Base-by-base conservation (phyloP, 768 basidiomycete genomes). In the Tulasnella sp. region DNA sequence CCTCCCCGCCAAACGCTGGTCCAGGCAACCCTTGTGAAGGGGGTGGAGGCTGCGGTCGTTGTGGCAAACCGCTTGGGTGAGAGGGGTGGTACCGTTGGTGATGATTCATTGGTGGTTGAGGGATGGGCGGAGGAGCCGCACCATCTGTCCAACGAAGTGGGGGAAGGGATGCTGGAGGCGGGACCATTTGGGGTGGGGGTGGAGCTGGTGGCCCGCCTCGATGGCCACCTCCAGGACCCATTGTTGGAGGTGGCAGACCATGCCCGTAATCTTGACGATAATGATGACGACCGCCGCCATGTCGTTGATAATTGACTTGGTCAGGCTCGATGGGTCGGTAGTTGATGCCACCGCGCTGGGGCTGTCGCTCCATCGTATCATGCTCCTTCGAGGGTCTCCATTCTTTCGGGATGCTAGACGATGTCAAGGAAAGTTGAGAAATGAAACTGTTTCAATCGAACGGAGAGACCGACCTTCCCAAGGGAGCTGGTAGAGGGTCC, bases 401-500 rank as follows among this genome's bases (percentile, higher is more conserved):
- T 34, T 78, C 48, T 56, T 77, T 77, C 48, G 78, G 52, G 36
- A 77, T 80, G 76, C 42, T 76, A 24, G 2, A 62, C 27, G 40
- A 56, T 19, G 48, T 21, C 40, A 36, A 77, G 18, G 9, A n/a
- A 77, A 31, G 31, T 27, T 27, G 16, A 16, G n/a, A 10, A 74
- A 40, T 44, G 27, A 34, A 44, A 12, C 44, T 44, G 3, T 18
- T 40, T 48, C 8, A 74, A 42, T 27, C 12, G 46, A 10, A 42
- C 62, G 31, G 24, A 10, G 7, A 19, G 34, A 83, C 84, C 76
- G 52, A 86, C 86, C 81, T 82, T 78, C 81, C 83, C 0, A 84
- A 78, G 52, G 82, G 81, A 4, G 84, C 84, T 1, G 96, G 94
- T 48, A 95, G 83, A 0, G 97, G 97, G 81, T 94, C 92, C 0